These are phyloP conservation scores for Salvia miltiorrhiza DNA, from an alignment of 257 asterid genomes.

Conservation along the genomic window DNA sequence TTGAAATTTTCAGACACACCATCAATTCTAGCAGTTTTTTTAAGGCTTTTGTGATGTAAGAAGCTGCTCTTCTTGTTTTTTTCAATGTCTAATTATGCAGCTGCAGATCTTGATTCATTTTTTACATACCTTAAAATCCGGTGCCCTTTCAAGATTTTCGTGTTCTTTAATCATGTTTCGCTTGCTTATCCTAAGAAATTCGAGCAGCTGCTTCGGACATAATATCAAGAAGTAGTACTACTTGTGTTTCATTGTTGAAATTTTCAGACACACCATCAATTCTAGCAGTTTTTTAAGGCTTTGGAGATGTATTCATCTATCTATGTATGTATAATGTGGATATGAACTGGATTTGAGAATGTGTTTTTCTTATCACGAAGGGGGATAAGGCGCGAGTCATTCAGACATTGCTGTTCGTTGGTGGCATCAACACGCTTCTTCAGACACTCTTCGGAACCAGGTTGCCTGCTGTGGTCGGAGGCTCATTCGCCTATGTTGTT, in stretches of 20 bases:
- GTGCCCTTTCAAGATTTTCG: too few relatives aligned
- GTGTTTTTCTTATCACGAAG: slow-evolving; percentile 34
- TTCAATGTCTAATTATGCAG: too few relatives aligned
- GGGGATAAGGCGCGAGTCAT: slow-evolving; percentile 92
- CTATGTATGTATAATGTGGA: slow-evolving; percentile 27
- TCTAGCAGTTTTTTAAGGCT: neutral
- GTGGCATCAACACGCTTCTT: slow-evolving; percentile 93
- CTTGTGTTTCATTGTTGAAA: too few relatives aligned
- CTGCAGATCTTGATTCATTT: too few relatives aligned
- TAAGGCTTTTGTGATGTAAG: too few relatives aligned
- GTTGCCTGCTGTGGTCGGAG: slow-evolving; percentile 94
- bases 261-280: neutral
- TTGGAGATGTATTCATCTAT: neutral
- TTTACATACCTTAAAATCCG: too few relatives aligned
- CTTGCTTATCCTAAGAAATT: neutral
- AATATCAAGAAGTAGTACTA: too few relatives aligned
- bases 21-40: too few relatives aligned
- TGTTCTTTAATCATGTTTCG: too few relatives aligned
- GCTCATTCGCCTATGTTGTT: slow-evolving; percentile 83
- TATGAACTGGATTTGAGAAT: neutral
- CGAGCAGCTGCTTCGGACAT: neutral
- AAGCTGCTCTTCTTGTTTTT: too few relatives aligned
- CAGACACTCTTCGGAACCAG: slow-evolving; percentile 93
- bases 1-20: too few relatives aligned
- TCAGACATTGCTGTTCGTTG: slow-evolving; percentile 90